Evolutionary conservation across 495 filamentous ascomycete species (phyloP), one percentile per base, ranked within the genome.

Genomic region (Ramalina intermedia): DNA sequence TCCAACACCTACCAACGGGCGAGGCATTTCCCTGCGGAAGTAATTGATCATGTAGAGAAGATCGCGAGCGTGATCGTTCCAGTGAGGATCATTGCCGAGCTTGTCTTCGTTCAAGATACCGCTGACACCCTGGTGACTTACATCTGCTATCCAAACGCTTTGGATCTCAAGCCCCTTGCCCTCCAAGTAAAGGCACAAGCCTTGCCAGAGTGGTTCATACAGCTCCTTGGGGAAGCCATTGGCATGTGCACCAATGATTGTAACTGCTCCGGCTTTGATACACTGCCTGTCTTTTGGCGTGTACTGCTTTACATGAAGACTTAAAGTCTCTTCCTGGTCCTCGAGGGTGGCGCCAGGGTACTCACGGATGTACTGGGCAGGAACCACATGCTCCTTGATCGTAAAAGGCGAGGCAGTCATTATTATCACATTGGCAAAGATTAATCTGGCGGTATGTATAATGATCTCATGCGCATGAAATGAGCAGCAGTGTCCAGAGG

Each of bases 221-320:
- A 94, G 70, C 67, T 87, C 89, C 69, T 95, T 95, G n/a, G 83
- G 81, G 56, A 94, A 90, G 43, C 83, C 87, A 66, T 90, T 93
- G 11, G 85, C 89, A 63, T 90, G 85, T 11, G 85, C 79, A 17
- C 73, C 85, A 48, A 95, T 75, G 56, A 95, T 82, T 29, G 86
- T 94, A 6, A 93, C 64, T 64, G 91, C 87, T 6, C 84, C 84
- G 0, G 72, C 72, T 49, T 77, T 67, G 0, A 82, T 79, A 48
- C 66, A 55, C 0, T 64, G 70, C 60, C 87, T 85, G 61, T 79
- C 72, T 20, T 75, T 57, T 2, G 86, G 85, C 8, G 74, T 82
- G 61, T 94, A 94, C 62, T 93, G 86, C 64, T 94, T 95, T 48
- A 94, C 71, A 27, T 74, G 74, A 4, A 94, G 65, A 44, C 79